These are phyloP conservation scores for Nakazawaea holstii DNA, from an alignment of 805 yeast genomes.

Conservation along the genomic window DNA sequence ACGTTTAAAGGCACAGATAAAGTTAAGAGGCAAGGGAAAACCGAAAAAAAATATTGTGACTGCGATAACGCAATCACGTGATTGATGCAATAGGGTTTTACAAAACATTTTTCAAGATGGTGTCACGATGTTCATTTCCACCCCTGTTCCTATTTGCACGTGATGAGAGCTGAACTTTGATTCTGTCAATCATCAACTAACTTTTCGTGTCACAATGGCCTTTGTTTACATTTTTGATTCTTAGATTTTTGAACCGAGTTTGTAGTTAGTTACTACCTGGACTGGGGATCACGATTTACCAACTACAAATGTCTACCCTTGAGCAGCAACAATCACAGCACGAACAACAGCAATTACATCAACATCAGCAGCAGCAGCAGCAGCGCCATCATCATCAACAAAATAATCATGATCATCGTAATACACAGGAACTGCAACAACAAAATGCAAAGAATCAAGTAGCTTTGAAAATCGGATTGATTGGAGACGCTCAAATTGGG, in stretches of 20 bases:
- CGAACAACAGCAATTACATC: neutral
- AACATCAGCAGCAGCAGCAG: neutral
- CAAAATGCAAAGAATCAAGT: conserved; percentile 31
- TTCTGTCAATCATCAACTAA: no score
- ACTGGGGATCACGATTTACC: neutral
- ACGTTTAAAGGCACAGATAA: no score
- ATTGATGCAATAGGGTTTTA: no score
- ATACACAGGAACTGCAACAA: neutral
- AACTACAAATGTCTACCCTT: neutral
- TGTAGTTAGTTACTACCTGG: no score
- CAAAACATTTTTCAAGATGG: neutral
- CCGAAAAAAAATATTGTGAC: neutral
- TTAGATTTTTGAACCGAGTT: no score
- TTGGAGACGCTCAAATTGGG: conserved; percentile 96
- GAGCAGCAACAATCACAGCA: neutral
- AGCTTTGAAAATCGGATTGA: conserved; percentile 80
- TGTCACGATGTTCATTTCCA: neutral
- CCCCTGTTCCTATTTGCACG: neutral
- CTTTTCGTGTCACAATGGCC: neutral
- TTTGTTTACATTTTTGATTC: neutral
- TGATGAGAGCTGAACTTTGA: neutral
- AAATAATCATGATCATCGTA: neutral
- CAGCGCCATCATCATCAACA: conserved; percentile 4
- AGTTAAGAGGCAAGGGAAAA: no score
- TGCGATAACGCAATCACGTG: neutral